These are phyloP conservation scores for Coemansia nantahalensis DNA, from an alignment of 192 early-diverging fungal genomes.

Conservation along the genomic window DNA sequence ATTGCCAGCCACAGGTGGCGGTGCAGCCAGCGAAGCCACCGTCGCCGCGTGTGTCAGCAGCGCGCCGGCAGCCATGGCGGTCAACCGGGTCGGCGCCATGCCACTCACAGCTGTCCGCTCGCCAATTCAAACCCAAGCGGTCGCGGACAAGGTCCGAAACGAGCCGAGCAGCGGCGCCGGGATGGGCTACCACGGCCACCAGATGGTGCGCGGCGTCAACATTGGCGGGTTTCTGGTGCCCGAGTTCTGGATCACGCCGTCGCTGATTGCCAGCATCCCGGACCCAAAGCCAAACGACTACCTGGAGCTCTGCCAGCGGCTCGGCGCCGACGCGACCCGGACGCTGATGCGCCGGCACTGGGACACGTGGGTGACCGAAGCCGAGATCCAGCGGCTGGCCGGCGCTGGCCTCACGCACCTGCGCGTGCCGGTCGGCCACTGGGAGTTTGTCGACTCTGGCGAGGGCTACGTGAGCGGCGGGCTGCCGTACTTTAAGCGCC, in stretches of 20 bases:
- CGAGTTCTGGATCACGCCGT: constrained; percentile 61
- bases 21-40: too few species aligned
- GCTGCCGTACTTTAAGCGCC: constrained; percentile 45
- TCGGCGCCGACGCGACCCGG: constrained; percentile 40
- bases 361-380: constrained; percentile 58
- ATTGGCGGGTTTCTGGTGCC: constrained; percentile 61
- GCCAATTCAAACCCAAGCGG: constrained; percentile 13
- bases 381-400: constrained; percentile 53
- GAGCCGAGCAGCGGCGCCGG: constrained; percentile 25
- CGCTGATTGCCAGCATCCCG: constrained; percentile 37
- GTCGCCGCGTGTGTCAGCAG: too few species aligned
- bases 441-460: constrained; percentile 58
- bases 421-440: constrained; percentile 61
- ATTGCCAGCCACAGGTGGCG: too few species aligned
- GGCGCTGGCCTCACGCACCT: constrained; percentile 53
- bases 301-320: constrained; percentile 49
- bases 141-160: constrained; percentile 25
- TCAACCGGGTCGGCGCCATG: constrained; percentile 14
- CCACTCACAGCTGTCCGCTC: not conserved
- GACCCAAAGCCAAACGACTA: constrained; percentile 52
- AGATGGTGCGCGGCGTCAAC: constrained; percentile 55
- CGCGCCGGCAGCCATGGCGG: not conserved
- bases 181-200: constrained; percentile 47
- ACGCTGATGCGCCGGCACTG: constrained; percentile 50
- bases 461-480: constrained; percentile 53